Base-by-base conservation (phyloP, 75 land plant genomes). In the Picea sitchensis region DNA sequence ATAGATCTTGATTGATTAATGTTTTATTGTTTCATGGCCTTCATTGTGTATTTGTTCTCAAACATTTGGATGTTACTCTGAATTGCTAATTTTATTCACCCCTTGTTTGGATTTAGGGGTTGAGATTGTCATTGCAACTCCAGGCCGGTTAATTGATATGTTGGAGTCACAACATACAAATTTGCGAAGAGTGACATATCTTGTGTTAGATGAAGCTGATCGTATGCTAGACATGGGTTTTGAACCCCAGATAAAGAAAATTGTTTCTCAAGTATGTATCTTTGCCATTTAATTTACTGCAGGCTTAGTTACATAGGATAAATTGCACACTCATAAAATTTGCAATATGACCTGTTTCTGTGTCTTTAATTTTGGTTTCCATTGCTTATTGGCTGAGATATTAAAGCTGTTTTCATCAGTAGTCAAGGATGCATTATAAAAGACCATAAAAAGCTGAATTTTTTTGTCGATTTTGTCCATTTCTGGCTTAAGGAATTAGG, bases 141-240 rank as follows among this genome's bases (percentile, higher is more conserved):
- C 99, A 17, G 99, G 99, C 11, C 88, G 99, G 73, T 84, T 97
- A 80, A 97, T 97, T 79, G 99, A 97, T 81, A 97, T 97, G 99
- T 65, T 97, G 71, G 99, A 97, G 73, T 89, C 94, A 51, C 91
- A 94, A 77, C 84, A 92, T 80, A 97, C 99, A 32, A 97, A 97
- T 80, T 79, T 97, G 72, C 85, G 99, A 68, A 93, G 99, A 78
- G 99, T 97, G 9, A 97, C 99, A 30, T 97, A 97, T 63, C 91
- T 97, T 62, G 99, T 97, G n/a, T 76, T 97, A 82, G 99, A 97
- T 85, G 99, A 97, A 88, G 99, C 99, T 47, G 99, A 97, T 85
- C 83, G 99, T 14, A 97, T 97, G 99, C 81, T 97, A 76, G 99
- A 97, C 80, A 97, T 97, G 99, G 99, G 99, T 36, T 97, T 97